Evolutionary conservation across 2,329 filamentous ascomycete genomes (phyloP), one percentile per base, ranked within the genome.

Genomic region (Capronia americana): DNA sequence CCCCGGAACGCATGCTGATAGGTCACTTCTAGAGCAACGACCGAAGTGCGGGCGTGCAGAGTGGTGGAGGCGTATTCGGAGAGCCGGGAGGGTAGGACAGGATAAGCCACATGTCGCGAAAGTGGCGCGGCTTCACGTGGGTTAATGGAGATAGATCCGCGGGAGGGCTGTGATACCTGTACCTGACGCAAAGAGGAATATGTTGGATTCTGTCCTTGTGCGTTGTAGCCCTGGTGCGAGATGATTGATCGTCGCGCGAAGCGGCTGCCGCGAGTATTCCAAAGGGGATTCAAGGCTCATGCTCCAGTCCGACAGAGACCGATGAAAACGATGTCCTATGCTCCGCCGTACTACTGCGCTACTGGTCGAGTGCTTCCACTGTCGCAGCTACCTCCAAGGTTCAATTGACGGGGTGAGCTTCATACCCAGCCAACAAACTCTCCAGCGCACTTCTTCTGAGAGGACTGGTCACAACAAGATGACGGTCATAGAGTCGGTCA

Each of bases 401-500:
- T 20, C 44, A 51, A 60, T 53, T 30, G 48, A 28, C 10, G 58
- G 24, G 3, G 20, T 17, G 46, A 61, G 58, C 58, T 61, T 30
- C 17, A 34, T 41, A 30, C 26, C 17, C 26, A 6, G 28, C 30
- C 44, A 53, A 17, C 44, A 53, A 53, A 53, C 28, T 30, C 46
- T 28, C 8, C 30, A 14, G 20, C 20, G 23, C 46, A 38, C 23
- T 30, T 23, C 8, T 26, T 10, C 23, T 24, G 4, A 38, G 4
- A 34, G 30, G 58, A 20, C 46, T 38, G 44, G 48, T 34, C 50
- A 24, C 50, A 44, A 44, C 64, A 60, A 56, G 1, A 73, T 73
- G 71, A 70, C 71, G 57, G 60, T 70, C 66, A 82, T 84, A 74
- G 80, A 80, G 61, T 77, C 79, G 65, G 77, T 82, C 57, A 84